phyloP scores from a whole-genome alignment of 352 stramenopile species.

The Phytophthora meadii region DNA sequence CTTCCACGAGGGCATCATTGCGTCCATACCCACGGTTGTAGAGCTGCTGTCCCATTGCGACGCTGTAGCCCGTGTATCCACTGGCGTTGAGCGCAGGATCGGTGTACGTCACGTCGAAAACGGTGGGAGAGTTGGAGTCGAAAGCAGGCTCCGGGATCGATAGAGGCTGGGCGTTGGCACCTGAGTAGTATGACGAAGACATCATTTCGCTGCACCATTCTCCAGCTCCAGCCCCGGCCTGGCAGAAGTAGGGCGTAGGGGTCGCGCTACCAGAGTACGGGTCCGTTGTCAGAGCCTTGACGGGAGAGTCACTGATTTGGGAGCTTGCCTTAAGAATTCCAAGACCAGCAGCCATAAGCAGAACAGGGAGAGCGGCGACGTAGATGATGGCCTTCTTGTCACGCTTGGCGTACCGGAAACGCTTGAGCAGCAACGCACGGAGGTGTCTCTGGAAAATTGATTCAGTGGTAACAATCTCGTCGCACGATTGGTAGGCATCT shows the following conservation, averaged over 20 bases:
- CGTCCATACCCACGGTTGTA: slow-evolving; percentile 49
- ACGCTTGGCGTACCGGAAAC: slow-evolving; percentile 51
- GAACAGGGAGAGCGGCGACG: slow-evolving; percentile 51
- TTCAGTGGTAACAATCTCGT: slow-evolving; percentile 11
- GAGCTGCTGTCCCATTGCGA: slow-evolving; percentile 48
- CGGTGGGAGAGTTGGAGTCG: slow-evolving; percentile 44
- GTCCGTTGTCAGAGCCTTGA: slow-evolving; percentile 33
- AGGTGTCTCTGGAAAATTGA: slow-evolving; percentile 41
- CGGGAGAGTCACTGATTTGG: slow-evolving; percentile 36
- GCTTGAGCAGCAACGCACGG: slow-evolving; percentile 52
- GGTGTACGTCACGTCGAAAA: slow-evolving; percentile 59
- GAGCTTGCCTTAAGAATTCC: slow-evolving; percentile 38
- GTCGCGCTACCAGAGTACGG: slow-evolving; percentile 23
- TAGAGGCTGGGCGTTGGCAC: slow-evolving; percentile 20
- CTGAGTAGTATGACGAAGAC: slow-evolving; percentile 31
- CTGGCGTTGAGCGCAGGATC: slow-evolving; percentile 46
- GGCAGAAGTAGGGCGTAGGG: slow-evolving; percentile 49
- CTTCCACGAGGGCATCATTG: slow-evolving; percentile 24
- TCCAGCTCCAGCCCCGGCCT: slow-evolving; percentile 16
- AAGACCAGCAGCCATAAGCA: slow-evolving; percentile 55
- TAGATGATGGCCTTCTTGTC: slow-evolving; percentile 59
- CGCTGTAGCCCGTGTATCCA: slow-evolving; percentile 41
- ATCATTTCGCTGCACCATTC: slow-evolving; percentile 48
- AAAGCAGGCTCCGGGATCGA: slow-evolving; percentile 26
- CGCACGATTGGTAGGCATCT: slow-evolving; percentile 18